These are phyloP conservation scores for Rhododendron ovatum DNA, from an alignment of 148 eudicot species.

Conservation along the genomic window DNA sequence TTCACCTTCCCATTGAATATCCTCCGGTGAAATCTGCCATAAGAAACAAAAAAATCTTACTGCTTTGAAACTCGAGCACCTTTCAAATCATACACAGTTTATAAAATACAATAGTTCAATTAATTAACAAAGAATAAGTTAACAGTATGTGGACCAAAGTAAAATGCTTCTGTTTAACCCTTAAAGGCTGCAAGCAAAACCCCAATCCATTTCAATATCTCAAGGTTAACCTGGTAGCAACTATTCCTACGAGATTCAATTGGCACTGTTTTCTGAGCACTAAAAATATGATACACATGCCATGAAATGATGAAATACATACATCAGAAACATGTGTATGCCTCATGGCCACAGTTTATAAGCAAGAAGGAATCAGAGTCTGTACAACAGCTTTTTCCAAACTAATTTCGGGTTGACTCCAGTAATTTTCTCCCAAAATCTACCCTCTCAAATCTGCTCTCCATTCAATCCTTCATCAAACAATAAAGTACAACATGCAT, in stretches of 20 bases:
- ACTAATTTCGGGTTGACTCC: not conserved
- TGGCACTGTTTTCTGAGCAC: conserved; percentile 1
- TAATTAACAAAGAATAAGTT: not conserved
- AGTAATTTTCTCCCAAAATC: not conserved
- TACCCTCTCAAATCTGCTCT: not conserved
- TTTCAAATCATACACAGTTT: not conserved
- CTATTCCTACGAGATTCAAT: not conserved
- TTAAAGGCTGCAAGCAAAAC: not conserved
- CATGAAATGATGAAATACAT: not conserved
- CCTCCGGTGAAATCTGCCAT: conserved; percentile 56
- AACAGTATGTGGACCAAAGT: not conserved
- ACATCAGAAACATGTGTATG: not conserved
- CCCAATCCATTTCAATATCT: not conserved
- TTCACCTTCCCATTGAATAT: conserved; percentile 66
- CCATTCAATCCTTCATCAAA: not conserved
- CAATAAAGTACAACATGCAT: not conserved
- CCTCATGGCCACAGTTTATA: not conserved
- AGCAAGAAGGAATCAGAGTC: not conserved
- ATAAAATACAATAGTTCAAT: not conserved
- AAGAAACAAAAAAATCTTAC: not conserved
- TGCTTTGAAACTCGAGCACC: not conserved
- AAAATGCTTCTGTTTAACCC: not conserved
- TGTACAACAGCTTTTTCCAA: not conserved
- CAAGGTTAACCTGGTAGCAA: not conserved
- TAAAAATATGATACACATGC: not conserved